Conservation (phyloP, 805 yeast genomes). For the Saturnispora saitoi region DNA sequence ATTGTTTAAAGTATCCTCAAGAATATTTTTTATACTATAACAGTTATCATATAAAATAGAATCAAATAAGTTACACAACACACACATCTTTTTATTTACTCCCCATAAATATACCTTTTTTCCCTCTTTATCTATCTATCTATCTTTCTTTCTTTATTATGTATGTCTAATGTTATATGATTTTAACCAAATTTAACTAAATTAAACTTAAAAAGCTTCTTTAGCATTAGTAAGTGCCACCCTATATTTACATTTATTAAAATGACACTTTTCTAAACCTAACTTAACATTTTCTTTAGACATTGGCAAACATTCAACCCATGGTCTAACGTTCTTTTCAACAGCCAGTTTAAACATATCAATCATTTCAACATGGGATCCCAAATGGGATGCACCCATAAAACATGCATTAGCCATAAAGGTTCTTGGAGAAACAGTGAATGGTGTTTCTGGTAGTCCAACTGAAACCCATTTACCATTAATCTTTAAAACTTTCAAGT, state of each 20-base stretch:
- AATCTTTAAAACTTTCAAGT: constrained; percentile 44
- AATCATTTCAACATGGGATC: constrained; percentile 53
- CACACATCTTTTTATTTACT: not conserved
- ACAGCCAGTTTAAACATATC: constrained; percentile 62
- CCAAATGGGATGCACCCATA: constrained; percentile 53
- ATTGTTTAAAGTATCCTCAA: too few species aligned
- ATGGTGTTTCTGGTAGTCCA: constrained; percentile 53
- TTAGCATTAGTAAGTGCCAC: constrained; percentile 52
- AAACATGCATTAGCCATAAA: constrained; percentile 38
- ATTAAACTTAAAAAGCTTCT: constrained; percentile 36
- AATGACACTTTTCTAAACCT: constrained; percentile 46
- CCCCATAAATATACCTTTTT: too few species aligned
- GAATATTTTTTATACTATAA: not conserved
- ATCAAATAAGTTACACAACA: too few species aligned
- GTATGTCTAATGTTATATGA: too few species aligned
- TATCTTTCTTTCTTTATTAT: not conserved
- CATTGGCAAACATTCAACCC: constrained; percentile 54
- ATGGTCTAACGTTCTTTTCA: constrained; percentile 47
- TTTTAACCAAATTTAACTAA: too few species aligned
- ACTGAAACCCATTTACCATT: constrained; percentile 54
- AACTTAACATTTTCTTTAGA: constrained; percentile 42
- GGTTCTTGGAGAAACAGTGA: constrained; percentile 33
- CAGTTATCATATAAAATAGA: not conserved
- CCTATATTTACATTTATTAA: constrained; percentile 56
- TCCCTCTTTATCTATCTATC: not conserved